phyloP scores from a whole-genome alignment of 2,329 filamentous ascomycete genomes.

The Fusarium miscanthi region DNA sequence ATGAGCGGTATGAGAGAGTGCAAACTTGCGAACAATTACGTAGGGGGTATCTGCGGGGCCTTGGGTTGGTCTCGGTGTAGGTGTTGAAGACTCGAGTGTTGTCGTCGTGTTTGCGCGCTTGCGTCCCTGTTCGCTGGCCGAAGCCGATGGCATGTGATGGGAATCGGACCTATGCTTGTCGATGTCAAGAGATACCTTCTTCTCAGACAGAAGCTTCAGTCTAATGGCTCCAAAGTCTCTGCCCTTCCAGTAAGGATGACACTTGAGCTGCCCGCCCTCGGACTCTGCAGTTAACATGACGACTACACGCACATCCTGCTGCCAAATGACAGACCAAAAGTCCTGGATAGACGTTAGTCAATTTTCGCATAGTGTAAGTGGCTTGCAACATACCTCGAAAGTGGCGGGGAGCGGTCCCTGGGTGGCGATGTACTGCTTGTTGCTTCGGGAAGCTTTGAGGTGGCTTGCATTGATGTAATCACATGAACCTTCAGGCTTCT shows the following conservation, averaged over 20 bases:
- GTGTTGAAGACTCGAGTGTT: slow-evolving; percentile 51
- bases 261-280: slow-evolving; percentile 93
- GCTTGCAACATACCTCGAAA: slow-evolving; percentile 76
- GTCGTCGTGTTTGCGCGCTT: slow-evolving; percentile 67
- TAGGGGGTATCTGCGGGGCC: slow-evolving; percentile 70
- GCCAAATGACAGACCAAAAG: slow-evolving; percentile 98
- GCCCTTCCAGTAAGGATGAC: slow-evolving; percentile 90
- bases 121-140: slow-evolving; percentile 55
- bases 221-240: slow-evolving; percentile 81
- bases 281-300: slow-evolving; percentile 97
- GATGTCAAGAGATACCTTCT: slow-evolving; percentile 81
- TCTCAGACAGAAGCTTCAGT: slow-evolving; percentile 83
- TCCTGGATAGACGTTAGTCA: slow-evolving; percentile 68
- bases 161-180: slow-evolving; percentile 60
- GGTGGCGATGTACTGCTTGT: slow-evolving; percentile 94
- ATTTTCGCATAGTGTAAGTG: neutral
- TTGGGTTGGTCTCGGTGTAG: slow-evolving; percentile 44
- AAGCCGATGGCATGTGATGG: slow-evolving; percentile 42
- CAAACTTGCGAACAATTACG: slow-evolving; percentile 88
- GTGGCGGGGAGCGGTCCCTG: slow-evolving; percentile 94
- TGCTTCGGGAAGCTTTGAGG: slow-evolving; percentile 80
- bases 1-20: slow-evolving; percentile 77
- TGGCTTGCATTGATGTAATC: slow-evolving; percentile 98
- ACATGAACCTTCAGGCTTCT: slow-evolving; percentile 74
- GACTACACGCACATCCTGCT: slow-evolving; percentile 92